Evolutionary conservation across 495 filamentous ascomycete genomes (phyloP).

Genomic region (Annulohypoxylon moriforme): DNA sequence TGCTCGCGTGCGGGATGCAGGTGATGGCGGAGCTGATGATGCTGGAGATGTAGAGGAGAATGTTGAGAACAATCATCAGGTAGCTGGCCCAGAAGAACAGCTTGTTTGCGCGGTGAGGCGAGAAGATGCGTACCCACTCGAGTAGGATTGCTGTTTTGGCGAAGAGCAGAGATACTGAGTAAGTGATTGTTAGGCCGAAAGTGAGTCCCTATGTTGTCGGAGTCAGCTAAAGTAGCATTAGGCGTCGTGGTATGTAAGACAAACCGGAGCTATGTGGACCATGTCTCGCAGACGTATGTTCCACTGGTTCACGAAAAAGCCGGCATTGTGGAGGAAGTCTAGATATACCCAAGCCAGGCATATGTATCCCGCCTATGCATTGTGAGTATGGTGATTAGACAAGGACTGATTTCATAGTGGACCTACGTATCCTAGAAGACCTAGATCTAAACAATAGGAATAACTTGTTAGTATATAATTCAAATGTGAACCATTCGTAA

Average conservation of each 20-base stretch:
- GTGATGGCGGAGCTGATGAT: conserved; percentile 55
- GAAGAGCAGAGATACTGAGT: neutral
- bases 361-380: neutral
- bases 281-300: neutral
- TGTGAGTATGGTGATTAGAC: neutral
- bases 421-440: neutral
- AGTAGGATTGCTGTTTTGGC: conserved; percentile 20
- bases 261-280: neutral
- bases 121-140: conserved; percentile 16
- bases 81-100: conserved; percentile 44
- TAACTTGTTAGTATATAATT: neutral
- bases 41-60: conserved; percentile 53
- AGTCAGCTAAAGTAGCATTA: neutral
- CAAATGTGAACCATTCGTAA: neutral
- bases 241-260: neutral
- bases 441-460: neutral
- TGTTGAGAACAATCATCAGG: conserved; percentile 51
- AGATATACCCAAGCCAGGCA: neutral
- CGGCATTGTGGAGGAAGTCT: neutral
- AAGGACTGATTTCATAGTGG: neutral
- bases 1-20: conserved; percentile 51
- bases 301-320: neutral
- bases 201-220: neutral
- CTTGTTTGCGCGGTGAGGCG: conserved; percentile 23
- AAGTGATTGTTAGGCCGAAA: neutral